phyloP scores from a whole-genome alignment of 306 rosid species.

The Cicer bijugum region DNA sequence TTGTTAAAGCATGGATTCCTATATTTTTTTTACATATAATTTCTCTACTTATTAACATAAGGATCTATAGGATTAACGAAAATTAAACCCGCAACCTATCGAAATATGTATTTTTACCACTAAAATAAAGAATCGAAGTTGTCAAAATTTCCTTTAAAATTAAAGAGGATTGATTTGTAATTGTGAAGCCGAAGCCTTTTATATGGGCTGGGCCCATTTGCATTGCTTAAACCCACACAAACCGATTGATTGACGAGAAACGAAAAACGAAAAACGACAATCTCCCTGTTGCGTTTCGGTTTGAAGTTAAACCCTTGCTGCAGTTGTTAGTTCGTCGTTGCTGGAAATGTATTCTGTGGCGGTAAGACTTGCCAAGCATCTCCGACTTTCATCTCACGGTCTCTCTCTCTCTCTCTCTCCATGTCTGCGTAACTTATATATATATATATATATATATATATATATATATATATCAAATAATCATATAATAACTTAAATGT shows the following conservation, averaged over 20 bases:
- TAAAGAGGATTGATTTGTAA: background rate
- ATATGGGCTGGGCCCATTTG: constrained; percentile 22
- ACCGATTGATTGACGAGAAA: background rate
- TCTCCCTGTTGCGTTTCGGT: background rate
- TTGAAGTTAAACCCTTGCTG: constrained; percentile 32
- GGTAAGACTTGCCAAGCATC: constrained; percentile 54
- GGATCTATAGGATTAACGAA: too few relatives aligned
- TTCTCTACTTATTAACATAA: too few relatives aligned
- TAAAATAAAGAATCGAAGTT: too few relatives aligned
- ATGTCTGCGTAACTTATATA: background rate
- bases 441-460: too few relatives aligned
- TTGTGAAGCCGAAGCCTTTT: background rate
- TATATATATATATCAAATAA: background rate
- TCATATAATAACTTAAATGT: background rate
- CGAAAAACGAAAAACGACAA: background rate
- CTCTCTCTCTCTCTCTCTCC: constrained; percentile 23
- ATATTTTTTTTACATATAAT: too few relatives aligned
- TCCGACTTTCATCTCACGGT: constrained; percentile 61
- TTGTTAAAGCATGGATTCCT: too few relatives aligned
- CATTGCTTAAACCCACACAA: constrained; percentile 12
- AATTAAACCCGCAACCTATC: too few relatives aligned
- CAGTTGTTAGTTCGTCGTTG: constrained; percentile 3
- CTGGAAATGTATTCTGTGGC: constrained; percentile 64
- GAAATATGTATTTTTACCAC: too few relatives aligned
- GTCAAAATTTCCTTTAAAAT: too few relatives aligned